Conservation (phyloP, 352 stramenopile species). For the Phytophthora fragariae region DNA sequence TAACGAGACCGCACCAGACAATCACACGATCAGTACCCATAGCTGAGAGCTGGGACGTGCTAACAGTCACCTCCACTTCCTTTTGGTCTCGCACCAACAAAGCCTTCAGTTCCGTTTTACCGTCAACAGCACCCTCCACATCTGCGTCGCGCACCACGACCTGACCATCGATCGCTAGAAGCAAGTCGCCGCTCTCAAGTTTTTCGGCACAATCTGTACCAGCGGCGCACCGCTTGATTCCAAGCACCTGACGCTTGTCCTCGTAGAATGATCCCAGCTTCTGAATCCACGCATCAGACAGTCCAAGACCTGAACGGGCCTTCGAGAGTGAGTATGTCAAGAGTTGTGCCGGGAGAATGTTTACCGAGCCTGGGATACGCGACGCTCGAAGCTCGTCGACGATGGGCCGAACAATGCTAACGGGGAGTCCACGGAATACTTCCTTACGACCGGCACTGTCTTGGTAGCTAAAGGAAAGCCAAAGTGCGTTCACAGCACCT, state of each 20-base stretch:
- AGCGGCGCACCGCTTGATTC: conserved; percentile 81
- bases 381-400: conserved; percentile 58
- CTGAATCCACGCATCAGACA: conserved; percentile 88
- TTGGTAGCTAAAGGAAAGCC: conserved; percentile 90
- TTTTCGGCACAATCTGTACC: conserved; percentile 70
- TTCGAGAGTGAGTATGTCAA: conserved; percentile 90
- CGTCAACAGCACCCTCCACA: conserved; percentile 67
- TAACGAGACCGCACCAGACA: conserved; percentile 91
- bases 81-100: conserved; percentile 82
- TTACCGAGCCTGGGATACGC: conserved; percentile 59
- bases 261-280: conserved; percentile 81
- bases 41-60: conserved; percentile 68
- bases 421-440: conserved; percentile 81
- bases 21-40: conserved; percentile 91
- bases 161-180: conserved; percentile 84
- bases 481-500: conserved; percentile 81
- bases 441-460: conserved; percentile 80
- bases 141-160: conserved; percentile 83
- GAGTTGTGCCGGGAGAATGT: conserved; percentile 76
- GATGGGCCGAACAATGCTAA: conserved; percentile 75
- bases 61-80: conserved; percentile 68
- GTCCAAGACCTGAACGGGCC: conserved; percentile 80
- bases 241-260: conserved; percentile 90
- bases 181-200: conserved; percentile 83
- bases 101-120: conserved; percentile 63